Evolutionary conservation across 2,329 filamentous ascomycete species (phyloP).

Genomic region (Ophiostoma triangulosporum): DNA sequence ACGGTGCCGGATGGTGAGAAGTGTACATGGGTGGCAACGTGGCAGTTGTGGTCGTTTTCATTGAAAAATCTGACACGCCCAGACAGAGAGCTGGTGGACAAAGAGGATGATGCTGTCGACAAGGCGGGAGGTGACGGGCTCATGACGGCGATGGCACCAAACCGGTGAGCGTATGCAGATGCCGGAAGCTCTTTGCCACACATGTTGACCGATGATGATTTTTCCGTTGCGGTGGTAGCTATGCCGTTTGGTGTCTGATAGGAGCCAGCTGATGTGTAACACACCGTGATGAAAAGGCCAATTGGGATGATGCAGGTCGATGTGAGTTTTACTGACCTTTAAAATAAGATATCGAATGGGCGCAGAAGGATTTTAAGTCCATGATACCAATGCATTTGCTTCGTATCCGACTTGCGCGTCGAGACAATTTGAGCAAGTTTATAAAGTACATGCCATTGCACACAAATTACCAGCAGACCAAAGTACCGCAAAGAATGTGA

Average conservation of each 20-base stretch:
- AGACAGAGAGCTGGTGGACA: background rate
- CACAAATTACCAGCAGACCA: background rate
- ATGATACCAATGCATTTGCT: too few species aligned
- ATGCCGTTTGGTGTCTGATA: background rate
- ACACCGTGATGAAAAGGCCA: background rate
- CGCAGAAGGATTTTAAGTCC: too few species aligned
- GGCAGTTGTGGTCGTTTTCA: constrained; percentile 9
- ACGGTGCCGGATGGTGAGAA: constrained; percentile 6
- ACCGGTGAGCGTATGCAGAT: constrained; percentile 8
- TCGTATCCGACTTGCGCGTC: background rate
- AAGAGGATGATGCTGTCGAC: background rate
- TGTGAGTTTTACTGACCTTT: background rate
- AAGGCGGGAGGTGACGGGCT: background rate
- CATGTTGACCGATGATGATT: constrained; percentile 3
- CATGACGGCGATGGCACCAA: constrained; percentile 13
- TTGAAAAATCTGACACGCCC: constrained; percentile 14
- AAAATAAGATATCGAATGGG: too few species aligned
- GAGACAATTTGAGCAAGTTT: constrained; percentile 15
- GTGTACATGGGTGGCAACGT: constrained; percentile 12
- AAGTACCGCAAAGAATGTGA: constrained; percentile 2
- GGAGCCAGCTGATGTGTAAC: background rate
- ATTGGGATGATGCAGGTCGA: background rate
- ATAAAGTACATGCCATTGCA: constrained; percentile 1
- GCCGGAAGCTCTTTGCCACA: constrained; percentile 10
- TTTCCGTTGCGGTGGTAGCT: background rate